These are phyloP conservation scores for Conticribra guillardii DNA, from an alignment of 108 stramenopile species.

Conservation along the genomic window DNA sequence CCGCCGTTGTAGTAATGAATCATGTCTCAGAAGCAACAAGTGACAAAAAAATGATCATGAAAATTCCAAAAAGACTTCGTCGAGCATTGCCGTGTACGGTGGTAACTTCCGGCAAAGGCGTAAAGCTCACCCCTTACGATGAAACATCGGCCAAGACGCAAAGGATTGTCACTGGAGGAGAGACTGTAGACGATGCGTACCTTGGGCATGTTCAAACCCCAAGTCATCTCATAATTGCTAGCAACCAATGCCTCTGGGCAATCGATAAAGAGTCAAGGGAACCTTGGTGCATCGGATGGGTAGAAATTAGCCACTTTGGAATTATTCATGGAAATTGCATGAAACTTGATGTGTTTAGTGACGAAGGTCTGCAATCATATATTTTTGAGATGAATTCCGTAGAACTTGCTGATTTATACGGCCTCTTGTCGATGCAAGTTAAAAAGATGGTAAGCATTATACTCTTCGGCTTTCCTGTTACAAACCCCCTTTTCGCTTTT, in stretches of 20 bases:
- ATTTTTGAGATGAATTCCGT: slow-evolving; percentile 55
- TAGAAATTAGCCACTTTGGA: slow-evolving; percentile 76
- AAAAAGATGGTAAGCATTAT: slow-evolving; percentile 54
- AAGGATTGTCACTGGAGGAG: slow-evolving; percentile 76
- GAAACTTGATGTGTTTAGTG: slow-evolving; percentile 65
- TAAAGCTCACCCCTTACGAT: slow-evolving; percentile 68
- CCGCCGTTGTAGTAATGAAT: slow-evolving; percentile 81
- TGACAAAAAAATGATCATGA: slow-evolving; percentile 56
- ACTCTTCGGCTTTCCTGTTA: no score
- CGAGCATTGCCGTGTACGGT: slow-evolving; percentile 69
- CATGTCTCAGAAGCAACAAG: slow-evolving; percentile 83
- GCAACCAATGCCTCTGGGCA: slow-evolving; percentile 74
- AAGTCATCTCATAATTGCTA: slow-evolving; percentile 73
- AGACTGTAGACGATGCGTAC: slow-evolving; percentile 74
- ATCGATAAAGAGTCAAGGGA: slow-evolving; percentile 62
- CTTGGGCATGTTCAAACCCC: slow-evolving; percentile 76
- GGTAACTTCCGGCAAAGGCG: slow-evolving; percentile 47
- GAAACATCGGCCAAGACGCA: slow-evolving; percentile 79
- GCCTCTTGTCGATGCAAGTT: slow-evolving; percentile 64
- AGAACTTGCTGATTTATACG: slow-evolving; percentile 45
- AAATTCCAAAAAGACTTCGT: slow-evolving; percentile 61
- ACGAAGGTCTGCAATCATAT: slow-evolving; percentile 65
- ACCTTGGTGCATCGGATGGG: slow-evolving; percentile 76
- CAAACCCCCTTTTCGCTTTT: no score
- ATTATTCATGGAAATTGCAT: slow-evolving; percentile 44